Evolutionary conservation across 148 eudicot genomes (phyloP).

Genomic region (Rhododendron mucronatum): DNA sequence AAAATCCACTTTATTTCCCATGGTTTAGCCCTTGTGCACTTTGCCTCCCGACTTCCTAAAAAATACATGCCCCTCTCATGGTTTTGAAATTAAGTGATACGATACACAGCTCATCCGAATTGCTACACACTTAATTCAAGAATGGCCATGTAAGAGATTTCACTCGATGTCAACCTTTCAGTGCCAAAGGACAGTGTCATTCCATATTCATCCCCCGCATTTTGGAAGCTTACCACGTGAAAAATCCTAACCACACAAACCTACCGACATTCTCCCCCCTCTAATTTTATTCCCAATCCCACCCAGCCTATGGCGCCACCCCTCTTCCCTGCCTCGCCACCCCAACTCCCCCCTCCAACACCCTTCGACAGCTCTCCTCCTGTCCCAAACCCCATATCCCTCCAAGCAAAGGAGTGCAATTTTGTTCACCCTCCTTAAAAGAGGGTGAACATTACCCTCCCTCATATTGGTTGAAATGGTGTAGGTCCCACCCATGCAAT

Average conservation of each 20-base stretch:
- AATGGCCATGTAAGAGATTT: neutral
- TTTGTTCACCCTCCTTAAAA: too few species aligned
- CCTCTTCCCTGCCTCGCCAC: neutral
- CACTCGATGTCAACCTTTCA: neutral
- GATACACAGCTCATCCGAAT: neutral
- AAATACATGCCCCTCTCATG: neutral
- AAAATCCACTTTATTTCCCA: neutral
- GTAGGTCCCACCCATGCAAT: too few species aligned
- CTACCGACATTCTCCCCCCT: neutral
- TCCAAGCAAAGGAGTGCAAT: neutral
- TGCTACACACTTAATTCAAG: neutral
- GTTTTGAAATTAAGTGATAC: neutral
- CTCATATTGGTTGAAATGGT: too few species aligned
- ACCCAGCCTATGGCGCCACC: neutral
- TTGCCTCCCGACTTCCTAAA: neutral
- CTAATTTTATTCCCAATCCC: neutral
- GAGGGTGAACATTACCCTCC: too few species aligned
- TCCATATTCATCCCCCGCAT: neutral
- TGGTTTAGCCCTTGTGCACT: neutral
- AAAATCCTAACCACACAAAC: neutral
- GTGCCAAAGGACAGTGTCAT: neutral
- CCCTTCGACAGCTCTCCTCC: neutral
- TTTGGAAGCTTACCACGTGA: neutral
- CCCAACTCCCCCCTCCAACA: neutral
- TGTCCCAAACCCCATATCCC: neutral